Base-by-base conservation (phyloP, 768 basidiomycete species). In the Chalciporus sphaerocephalus region DNA sequence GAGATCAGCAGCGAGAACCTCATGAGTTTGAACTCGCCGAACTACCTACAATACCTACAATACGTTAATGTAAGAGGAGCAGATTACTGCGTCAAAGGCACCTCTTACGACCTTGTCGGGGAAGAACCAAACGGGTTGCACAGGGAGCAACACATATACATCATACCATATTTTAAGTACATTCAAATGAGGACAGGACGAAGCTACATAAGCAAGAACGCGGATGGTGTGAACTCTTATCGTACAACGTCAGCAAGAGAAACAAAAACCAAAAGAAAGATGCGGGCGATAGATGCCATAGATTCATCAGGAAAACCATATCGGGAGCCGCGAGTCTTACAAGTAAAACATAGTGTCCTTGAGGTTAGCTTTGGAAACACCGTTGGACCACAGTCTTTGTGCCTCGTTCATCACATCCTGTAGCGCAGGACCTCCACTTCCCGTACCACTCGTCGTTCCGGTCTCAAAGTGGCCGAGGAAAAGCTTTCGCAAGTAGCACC, bases 331-430 rank as follows among this genome's bases (percentile, higher is more conserved):
- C 30, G 2, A 17, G 18, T 9, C 24, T 72, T 51, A 87, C n/a
- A 88, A 69, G 63, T 89, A 89, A 56, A 77, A 89, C 86, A 89
- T 89, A 0, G 81, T 82, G 28, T 85, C 74, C 65, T 78, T 84
- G 58, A 88, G 60, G 6, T 55, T 60, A 0, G 53, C 23, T 2
- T 72, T 76, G 13, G 59, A 51, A 13, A 85, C 81, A 1, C 84
- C 86, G 3, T 58, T 59, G 15, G 62, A 60, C 88, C 88, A 92
- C 33, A 74, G 42, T 13, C 40, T 56, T 42, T 56, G 35, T 1
- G 86, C 88, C 57, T 85, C 84, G 13, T 57, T 58, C 51, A 70
- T 67, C 12, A 83, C 73, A 21, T 72, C 69, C 32, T 80, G 72
- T 17, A 81, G 80, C 0, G 65, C 47, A 2, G 64, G 59, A 28